Evolutionary conservation across 2,329 filamentous ascomycete species (phyloP).

Genomic region (Chrysoporthe austroafricana): DNA sequence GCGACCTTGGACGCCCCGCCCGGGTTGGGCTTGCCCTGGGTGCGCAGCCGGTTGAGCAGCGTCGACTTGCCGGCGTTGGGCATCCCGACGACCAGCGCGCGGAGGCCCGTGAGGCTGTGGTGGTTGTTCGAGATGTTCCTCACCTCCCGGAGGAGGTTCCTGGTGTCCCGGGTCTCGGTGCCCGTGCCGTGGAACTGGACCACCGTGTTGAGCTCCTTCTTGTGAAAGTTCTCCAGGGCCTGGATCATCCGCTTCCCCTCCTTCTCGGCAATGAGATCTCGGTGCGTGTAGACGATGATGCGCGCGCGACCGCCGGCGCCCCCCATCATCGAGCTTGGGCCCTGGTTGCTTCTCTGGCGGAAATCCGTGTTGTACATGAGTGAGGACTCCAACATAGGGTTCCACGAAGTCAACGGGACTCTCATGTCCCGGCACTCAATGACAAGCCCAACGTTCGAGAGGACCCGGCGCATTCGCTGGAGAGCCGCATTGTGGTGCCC

Average conservation of each 20-base stretch:
- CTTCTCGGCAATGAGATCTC: constrained; percentile 64
- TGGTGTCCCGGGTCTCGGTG: constrained; percentile 37
- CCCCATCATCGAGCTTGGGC: constrained; percentile 51
- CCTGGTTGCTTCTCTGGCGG: constrained; percentile 16
- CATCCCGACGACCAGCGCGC: constrained; percentile 92
- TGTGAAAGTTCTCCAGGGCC: constrained; percentile 45
- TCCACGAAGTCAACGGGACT: constrained; percentile 85
- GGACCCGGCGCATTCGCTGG: constrained; percentile 77
- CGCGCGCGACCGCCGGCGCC: constrained; percentile 61
- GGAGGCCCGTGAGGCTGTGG: constrained; percentile 75
- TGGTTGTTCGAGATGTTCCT: constrained; percentile 52
- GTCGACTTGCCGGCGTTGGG: constrained; percentile 97
- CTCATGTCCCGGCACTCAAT: constrained; percentile 95
- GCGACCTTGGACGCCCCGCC: constrained; percentile 67
- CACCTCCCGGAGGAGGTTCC: constrained; percentile 51
- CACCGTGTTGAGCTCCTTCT: constrained; percentile 38
- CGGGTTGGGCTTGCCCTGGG: constrained; percentile 58
- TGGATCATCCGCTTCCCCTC: constrained; percentile 35
- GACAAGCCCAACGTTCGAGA: constrained; percentile 82
- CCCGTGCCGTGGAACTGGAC: constrained; percentile 39
- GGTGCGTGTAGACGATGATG: constrained; percentile 89
- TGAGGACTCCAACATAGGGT: constrained; percentile 82
- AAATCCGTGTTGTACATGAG: constrained; percentile 58
- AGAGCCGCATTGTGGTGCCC: constrained; percentile 88
- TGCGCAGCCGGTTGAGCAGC: constrained; percentile 84